Evolutionary conservation across 345 rosid species (phyloP), one percentile per base, ranked within the genome.

Genomic region (Aquilaria sinensis): DNA sequence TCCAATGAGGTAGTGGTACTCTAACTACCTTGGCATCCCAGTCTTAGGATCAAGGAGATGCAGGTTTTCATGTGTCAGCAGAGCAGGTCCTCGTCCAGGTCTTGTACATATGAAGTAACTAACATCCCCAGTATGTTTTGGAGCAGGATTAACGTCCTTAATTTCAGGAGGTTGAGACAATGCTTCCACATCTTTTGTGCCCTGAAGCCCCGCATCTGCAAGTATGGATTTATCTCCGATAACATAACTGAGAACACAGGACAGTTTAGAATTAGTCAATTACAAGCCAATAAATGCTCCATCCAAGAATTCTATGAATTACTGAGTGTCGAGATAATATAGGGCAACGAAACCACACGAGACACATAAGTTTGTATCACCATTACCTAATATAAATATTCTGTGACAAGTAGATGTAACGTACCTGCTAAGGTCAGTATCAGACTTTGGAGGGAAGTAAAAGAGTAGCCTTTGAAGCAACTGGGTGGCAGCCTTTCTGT

Each of bases 71-170:
- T 88, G 81, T 4, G 80, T 58, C 61, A 93, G 83, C 80, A 90
- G 51, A 60, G 80, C 81, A 0, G 97, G 96, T 51, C 98, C 96
- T 70, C 74, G 74, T 9, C 98, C 98, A 31, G 94, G 86, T 78
- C 82, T 78, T n/a, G 92, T 93, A 68, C 97, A 88, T 64, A 93
- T 93, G 74, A 93, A 86, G 74, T 93, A 88, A 71, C 78, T 82
- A 51, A 90, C 88, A 61, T 82, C 92, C 31, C 92, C 98, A 71
- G 67, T 72, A 63, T 68, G 77, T 75, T 85, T 89, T 71, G 68
- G 83, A 63, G 80, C 71, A 34, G 83, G 69, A 51, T 54, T 60
- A 32, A 72, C 78, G 57, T 75, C 83, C 69, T 76, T 81, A 0
- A 72, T 65, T 65, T 83, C 97, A n/a, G 78, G 82, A 55, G 96